Percentiles rank a stretch among this genome's conserved stretches.
phyloP scores from a whole-genome alignment of 2,329 filamentous ascomycete genomes.

The Sclerotinia subarctica region DNA sequence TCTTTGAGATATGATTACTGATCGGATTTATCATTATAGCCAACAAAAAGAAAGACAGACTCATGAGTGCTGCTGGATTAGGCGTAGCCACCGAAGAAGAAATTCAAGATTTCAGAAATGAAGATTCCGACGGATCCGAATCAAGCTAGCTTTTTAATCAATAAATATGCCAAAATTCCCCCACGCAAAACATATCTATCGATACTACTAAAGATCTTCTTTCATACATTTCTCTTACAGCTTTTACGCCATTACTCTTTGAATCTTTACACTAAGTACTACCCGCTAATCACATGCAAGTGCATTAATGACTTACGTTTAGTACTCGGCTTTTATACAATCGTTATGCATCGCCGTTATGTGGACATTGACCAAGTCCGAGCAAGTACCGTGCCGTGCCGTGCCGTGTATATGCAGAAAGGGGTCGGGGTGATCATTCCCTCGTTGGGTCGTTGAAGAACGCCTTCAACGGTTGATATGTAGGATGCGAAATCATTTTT shows the following conservation, averaged over 20 bases:
- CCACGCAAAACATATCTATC: background rate
- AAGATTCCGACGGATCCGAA: slow-evolving; percentile 22
- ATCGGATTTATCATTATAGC: slow-evolving; percentile 42
- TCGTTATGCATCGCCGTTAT: background rate
- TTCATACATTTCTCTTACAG: background rate
- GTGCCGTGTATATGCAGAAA: background rate
- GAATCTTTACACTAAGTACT: too few species aligned
- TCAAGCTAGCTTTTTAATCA: background rate
- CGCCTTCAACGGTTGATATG: background rate
- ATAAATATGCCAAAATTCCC: background rate
- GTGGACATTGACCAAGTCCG: background rate
- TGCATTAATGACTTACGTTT: background rate
- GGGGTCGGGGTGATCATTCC: background rate
- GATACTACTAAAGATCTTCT: background rate
- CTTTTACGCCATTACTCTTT: background rate
- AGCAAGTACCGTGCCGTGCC: background rate
- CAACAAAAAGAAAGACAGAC: slow-evolving; percentile 64
- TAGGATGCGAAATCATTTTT: too few species aligned
- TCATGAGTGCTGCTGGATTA: slow-evolving; percentile 65
- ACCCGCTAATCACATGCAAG: background rate
- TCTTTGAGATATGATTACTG: background rate
- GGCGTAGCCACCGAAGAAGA: slow-evolving; percentile 60
- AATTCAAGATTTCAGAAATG: slow-evolving; percentile 47
- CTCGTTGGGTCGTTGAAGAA: background rate
- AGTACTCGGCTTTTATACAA: background rate